A percentile compares a stretch with the other conserved stretches of the same genome.
Evolutionary conservation across 2,329 filamentous ascomycete genomes (phyloP).

Genomic region (Ceratocystis alfenasii): DNA sequence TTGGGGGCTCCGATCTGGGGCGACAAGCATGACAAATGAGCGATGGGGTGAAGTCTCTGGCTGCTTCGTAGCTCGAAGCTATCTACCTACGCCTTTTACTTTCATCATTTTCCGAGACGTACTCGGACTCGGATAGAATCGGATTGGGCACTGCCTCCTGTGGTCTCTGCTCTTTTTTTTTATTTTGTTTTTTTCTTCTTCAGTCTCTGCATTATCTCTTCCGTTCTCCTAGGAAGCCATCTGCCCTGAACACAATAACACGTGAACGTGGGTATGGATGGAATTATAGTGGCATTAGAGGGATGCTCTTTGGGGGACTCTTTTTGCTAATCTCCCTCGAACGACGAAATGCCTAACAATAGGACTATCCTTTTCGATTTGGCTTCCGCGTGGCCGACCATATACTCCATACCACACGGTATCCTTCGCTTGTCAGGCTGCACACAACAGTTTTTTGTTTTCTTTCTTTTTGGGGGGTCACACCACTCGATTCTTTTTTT

Average conservation of each 20-base stretch:
- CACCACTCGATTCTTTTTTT: neutral
- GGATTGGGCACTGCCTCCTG: neutral
- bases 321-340: neutral
- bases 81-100: neutral
- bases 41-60: neutral
- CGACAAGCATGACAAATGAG: constrained; percentile 26
- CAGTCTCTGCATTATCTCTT: neutral
- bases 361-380: neutral
- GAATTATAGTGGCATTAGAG: constrained; percentile 2
- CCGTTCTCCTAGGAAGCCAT: neutral
- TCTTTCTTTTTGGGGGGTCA: neutral
- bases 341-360: neutral
- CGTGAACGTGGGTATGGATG: neutral
- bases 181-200: neutral
- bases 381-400: neutral
- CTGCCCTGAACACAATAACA: neutral
- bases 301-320: neutral
- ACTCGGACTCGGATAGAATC: neutral
- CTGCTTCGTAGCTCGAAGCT: neutral
- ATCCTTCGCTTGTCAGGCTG: neutral
- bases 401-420: neutral
- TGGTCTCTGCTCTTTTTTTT: neutral
- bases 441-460: neutral
- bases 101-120: neutral
- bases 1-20: constrained; percentile 49